Conservation (phyloP, 2,329 filamentous ascomycete genomes). For the Neurospora sp. region DNA sequence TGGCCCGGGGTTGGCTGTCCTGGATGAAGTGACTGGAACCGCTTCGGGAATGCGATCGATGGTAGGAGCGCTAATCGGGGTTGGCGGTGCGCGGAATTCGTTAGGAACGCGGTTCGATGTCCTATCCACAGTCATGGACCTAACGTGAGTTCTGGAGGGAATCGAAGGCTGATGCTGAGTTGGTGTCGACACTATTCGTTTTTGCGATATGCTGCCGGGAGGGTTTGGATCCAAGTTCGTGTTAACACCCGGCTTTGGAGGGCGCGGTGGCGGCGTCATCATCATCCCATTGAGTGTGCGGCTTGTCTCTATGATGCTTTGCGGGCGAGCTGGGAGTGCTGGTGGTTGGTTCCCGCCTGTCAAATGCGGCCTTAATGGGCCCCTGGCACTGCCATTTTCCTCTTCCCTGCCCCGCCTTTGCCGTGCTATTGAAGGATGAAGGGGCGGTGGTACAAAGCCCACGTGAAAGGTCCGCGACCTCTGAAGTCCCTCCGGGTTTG, state of each 20-base stretch:
- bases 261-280: constrained; percentile 31
- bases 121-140: constrained; percentile 41
- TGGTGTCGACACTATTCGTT: constrained; percentile 37
- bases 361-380: constrained; percentile 29
- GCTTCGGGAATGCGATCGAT: background rate
- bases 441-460: constrained; percentile 41
- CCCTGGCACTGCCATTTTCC: constrained; percentile 28
- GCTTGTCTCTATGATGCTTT: constrained; percentile 23
- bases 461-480: constrained; percentile 25
- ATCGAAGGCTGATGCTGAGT: constrained; percentile 32
- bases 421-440: constrained; percentile 37
- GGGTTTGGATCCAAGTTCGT: constrained; percentile 17
- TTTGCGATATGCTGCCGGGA: constrained; percentile 24
- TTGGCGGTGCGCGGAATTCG: constrained; percentile 26
- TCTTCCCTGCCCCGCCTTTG: constrained; percentile 38
- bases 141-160: constrained; percentile 32
- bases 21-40: constrained; percentile 24
- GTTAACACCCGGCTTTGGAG: constrained; percentile 26
- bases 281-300: constrained; percentile 18
- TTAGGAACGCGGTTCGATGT: constrained; percentile 27
- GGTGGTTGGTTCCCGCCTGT: constrained; percentile 34
- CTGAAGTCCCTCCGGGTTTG: constrained; percentile 12
- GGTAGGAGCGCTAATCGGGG: constrained; percentile 1
- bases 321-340: constrained; percentile 40
- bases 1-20: constrained; percentile 28